Conservation (phyloP, 768 basidiomycete species). For the Psilocybe cubensis region DNA sequence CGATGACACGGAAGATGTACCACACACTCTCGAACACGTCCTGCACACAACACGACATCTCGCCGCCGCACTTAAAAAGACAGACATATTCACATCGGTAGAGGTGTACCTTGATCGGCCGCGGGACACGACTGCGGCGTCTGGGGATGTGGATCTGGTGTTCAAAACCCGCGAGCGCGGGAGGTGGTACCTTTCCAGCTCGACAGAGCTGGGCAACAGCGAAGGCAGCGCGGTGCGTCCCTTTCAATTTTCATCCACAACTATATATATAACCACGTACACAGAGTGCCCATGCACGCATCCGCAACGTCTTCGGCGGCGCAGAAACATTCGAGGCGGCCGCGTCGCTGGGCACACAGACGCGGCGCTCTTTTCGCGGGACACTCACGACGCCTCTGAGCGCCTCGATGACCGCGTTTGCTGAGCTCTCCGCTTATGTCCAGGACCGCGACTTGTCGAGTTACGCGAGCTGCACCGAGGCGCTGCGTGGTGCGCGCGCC, state of each 20-base stretch:
- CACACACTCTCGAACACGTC: slow-evolving; percentile 60
- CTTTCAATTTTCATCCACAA: not conserved
- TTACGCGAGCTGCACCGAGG: slow-evolving; percentile 75
- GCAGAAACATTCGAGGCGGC: slow-evolving; percentile 89
- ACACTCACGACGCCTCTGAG: slow-evolving; percentile 66
- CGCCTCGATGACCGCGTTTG: slow-evolving; percentile 63
- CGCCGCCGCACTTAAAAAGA: slow-evolving; percentile 63
- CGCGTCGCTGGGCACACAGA: slow-evolving; percentile 84
- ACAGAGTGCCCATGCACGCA: slow-evolving; percentile 73
- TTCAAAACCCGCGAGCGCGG: slow-evolving; percentile 79
- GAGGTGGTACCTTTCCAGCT: slow-evolving; percentile 75
- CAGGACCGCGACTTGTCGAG: slow-evolving; percentile 80
- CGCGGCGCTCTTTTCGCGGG: slow-evolving; percentile 80
- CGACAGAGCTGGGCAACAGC: slow-evolving; percentile 91
- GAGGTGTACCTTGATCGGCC: slow-evolving; percentile 66
- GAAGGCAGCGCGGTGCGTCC: slow-evolving; percentile 89
- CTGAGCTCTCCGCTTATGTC: slow-evolving; percentile 72
- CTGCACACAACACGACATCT: slow-evolving; percentile 73
- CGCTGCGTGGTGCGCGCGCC: slow-evolving; percentile 64
- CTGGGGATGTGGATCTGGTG: slow-evolving; percentile 77
- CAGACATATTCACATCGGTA: slow-evolving; percentile 78
- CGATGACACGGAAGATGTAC: slow-evolving; percentile 20
- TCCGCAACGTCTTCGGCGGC: slow-evolving; percentile 90
- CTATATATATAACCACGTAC: not conserved
- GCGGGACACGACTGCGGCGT: slow-evolving; percentile 51